Percentiles rank a stretch among this genome's conserved stretches.
phyloP scores from a whole-genome alignment of 2,329 filamentous ascomycete genomes.

The Colletotrichum musae region DNA sequence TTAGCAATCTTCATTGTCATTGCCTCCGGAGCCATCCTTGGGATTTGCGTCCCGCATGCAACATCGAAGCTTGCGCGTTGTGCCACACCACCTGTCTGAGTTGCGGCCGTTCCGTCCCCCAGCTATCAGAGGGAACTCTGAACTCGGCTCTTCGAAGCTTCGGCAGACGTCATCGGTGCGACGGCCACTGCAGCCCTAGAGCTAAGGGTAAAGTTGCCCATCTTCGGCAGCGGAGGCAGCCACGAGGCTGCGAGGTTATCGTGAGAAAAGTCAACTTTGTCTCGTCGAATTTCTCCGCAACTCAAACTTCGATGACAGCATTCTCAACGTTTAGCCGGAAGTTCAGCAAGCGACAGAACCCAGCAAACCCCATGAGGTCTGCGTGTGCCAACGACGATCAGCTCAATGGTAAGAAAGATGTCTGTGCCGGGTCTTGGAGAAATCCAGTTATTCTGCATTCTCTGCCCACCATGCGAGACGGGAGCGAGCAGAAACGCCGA shows the following conservation, averaged over 20 bases:
- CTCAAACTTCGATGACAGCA: slow-evolving; percentile 69
- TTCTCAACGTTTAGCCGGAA: slow-evolving; percentile 66
- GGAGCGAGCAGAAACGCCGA: slow-evolving; percentile 70
- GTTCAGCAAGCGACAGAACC: slow-evolving; percentile 47
- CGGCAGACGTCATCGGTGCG: slow-evolving; percentile 73
- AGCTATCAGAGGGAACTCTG: slow-evolving; percentile 62
- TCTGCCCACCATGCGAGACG: slow-evolving; percentile 74
- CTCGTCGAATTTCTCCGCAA: slow-evolving; percentile 80
- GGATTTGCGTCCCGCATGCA: slow-evolving; percentile 75
- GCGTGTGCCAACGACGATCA: slow-evolving; percentile 72
- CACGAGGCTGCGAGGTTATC: slow-evolving; percentile 68
- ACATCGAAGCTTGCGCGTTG: slow-evolving; percentile 76
- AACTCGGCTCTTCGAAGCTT: slow-evolving; percentile 71
- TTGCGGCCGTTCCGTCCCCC: slow-evolving; percentile 74
- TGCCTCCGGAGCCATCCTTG: slow-evolving; percentile 79
- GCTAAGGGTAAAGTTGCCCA: slow-evolving; percentile 74
- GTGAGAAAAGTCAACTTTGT: slow-evolving; percentile 79
- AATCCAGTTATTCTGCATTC: slow-evolving; percentile 74
- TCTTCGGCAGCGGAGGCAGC: slow-evolving; percentile 74
- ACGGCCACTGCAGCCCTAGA: slow-evolving; percentile 77
- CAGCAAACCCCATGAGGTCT: slow-evolving; percentile 58
- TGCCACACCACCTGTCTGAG: slow-evolving; percentile 72
- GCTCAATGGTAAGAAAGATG: slow-evolving; percentile 70
- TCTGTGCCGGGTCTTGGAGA: slow-evolving; percentile 82
- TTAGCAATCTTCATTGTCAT: slow-evolving; percentile 76